Conservation (phyloP, 192 early-diverging fungal species). For the Coemansia sp. region DNA sequence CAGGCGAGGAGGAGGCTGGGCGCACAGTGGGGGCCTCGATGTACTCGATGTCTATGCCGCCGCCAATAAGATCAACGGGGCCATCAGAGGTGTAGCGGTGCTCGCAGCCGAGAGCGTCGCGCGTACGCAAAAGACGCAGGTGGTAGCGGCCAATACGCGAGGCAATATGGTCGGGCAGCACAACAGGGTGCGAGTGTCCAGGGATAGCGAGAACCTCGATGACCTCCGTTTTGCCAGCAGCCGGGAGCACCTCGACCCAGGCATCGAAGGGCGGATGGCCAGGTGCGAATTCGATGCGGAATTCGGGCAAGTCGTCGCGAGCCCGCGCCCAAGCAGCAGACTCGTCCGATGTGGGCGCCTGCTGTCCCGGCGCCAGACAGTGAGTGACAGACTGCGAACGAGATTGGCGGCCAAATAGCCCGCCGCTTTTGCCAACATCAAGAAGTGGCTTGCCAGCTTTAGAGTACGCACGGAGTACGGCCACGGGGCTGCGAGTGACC, state of each 20-base stretch:
- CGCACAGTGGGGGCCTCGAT: constrained; percentile 50
- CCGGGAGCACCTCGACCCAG: constrained; percentile 51
- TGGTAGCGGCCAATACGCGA: constrained; percentile 49
- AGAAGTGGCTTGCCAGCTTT: constrained; percentile 32
- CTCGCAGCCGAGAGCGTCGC: constrained; percentile 51
- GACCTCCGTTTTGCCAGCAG: constrained; percentile 42
- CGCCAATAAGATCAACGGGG: constrained; percentile 17
- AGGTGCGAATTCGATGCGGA: constrained; percentile 37
- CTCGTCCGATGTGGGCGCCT: constrained; percentile 15
- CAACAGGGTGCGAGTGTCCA: constrained; percentile 20
- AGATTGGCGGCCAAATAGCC: background rate
- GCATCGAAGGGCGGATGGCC: constrained; percentile 39
- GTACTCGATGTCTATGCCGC: constrained; percentile 53
- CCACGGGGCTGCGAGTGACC: constrained; percentile 27
- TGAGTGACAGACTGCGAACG: constrained; percentile 20
- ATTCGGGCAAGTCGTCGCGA: constrained; percentile 38
- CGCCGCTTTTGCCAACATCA: background rate
- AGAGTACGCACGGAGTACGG: constrained; percentile 40
- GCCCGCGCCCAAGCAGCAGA: constrained; percentile 43
- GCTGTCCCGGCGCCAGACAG: constrained; percentile 47
- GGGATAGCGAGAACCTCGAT: constrained; percentile 28
- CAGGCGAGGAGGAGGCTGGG: constrained; percentile 32
- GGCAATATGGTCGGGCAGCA: constrained; percentile 39
- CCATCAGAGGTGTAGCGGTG: constrained; percentile 25
- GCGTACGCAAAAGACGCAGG: constrained; percentile 39